Evolutionary conservation across 2,329 filamentous ascomycete species (phyloP).

Genomic region (Acrodontium crateriforme): DNA sequence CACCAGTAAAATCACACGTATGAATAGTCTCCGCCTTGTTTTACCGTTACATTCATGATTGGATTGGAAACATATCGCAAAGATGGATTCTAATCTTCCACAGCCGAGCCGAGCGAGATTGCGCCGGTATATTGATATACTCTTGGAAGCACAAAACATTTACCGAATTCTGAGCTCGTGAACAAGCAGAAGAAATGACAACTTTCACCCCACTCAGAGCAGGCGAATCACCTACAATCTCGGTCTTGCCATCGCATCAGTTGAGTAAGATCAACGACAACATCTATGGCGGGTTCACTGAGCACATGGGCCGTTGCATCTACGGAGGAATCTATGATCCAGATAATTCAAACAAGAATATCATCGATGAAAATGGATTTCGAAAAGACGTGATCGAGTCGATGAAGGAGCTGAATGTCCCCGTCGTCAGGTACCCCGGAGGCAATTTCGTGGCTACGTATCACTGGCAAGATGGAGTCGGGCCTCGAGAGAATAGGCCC

Average conservation of each 20-base stretch:
- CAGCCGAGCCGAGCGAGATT: too few relatives aligned
- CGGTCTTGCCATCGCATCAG: conserved; percentile 49
- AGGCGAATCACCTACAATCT: conserved; percentile 48
- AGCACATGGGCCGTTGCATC: conserved; percentile 86
- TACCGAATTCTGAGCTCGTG: too few relatives aligned
- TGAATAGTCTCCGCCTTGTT: too few relatives aligned
- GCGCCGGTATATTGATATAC: too few relatives aligned
- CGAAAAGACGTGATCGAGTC: conserved; percentile 65
- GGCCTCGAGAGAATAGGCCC: conserved; percentile 56
- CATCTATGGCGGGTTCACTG: conserved; percentile 73
- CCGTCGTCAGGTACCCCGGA: conserved; percentile 68
- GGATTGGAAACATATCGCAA: too few relatives aligned
- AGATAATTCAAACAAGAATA: conserved; percentile 39
- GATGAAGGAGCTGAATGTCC: conserved; percentile 58
- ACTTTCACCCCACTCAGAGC: conserved; percentile 56
- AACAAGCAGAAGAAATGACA: conserved; percentile 44
- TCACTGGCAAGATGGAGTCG: conserved; percentile 72
- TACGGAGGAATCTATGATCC: conserved; percentile 79
- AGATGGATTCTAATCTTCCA: too few relatives aligned
- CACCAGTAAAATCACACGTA: too few relatives aligned
- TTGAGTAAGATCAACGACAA: conserved; percentile 65
- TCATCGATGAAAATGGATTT: conserved; percentile 64
- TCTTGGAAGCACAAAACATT: too few relatives aligned
- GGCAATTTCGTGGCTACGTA: conserved; percentile 79
- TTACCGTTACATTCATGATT: too few relatives aligned